These are phyloP conservation scores for Pichia sp. DNA, from an alignment of 1,139 yeast species.

Conservation along the genomic window DNA sequence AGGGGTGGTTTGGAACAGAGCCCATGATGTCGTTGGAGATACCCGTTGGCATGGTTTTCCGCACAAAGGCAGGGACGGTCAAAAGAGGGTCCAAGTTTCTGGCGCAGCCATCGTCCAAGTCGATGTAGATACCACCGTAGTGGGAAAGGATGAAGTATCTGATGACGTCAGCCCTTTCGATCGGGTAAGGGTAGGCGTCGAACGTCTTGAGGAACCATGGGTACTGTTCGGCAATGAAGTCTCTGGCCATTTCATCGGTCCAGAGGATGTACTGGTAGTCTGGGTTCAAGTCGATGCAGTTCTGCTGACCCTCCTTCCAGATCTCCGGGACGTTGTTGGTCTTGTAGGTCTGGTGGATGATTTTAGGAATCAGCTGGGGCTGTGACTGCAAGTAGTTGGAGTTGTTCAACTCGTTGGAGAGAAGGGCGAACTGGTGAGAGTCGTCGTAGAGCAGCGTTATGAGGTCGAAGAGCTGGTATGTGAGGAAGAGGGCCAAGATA, in stretches of 20 bases:
- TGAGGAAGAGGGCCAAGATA: slow-evolving; percentile 49
- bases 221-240: slow-evolving; percentile 71
- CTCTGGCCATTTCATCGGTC: slow-evolving; percentile 84
- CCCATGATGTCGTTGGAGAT: slow-evolving; percentile 94
- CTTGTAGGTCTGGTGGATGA: slow-evolving; percentile 91
- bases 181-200: slow-evolving; percentile 74
- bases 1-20: slow-evolving; percentile 80
- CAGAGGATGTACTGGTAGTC: slow-evolving; percentile 84
- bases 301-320: slow-evolving; percentile 76
- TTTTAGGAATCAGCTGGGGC: slow-evolving; percentile 71
- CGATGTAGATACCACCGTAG: slow-evolving; percentile 89
- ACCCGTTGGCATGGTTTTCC: slow-evolving; percentile 88
- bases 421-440: slow-evolving; percentile 58
- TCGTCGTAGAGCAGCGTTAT: slow-evolving; percentile 74
- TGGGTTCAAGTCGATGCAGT: slow-evolving; percentile 74
- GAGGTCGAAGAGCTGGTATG: slow-evolving; percentile 68
- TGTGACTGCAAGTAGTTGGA: slow-evolving; percentile 31
- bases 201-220: slow-evolving; percentile 84
- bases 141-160: slow-evolving; percentile 79
- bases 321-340: slow-evolving; percentile 69
- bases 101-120: slow-evolving; percentile 84
- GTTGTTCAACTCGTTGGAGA: slow-evolving; percentile 51
- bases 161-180: slow-evolving; percentile 90
- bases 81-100: slow-evolving; percentile 74
- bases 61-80: slow-evolving; percentile 76